Evolutionary conservation across 78 protist species (phyloP), one percentile per base, ranked within the genome.

Genomic region (Chrysochromulina parva): DNA sequence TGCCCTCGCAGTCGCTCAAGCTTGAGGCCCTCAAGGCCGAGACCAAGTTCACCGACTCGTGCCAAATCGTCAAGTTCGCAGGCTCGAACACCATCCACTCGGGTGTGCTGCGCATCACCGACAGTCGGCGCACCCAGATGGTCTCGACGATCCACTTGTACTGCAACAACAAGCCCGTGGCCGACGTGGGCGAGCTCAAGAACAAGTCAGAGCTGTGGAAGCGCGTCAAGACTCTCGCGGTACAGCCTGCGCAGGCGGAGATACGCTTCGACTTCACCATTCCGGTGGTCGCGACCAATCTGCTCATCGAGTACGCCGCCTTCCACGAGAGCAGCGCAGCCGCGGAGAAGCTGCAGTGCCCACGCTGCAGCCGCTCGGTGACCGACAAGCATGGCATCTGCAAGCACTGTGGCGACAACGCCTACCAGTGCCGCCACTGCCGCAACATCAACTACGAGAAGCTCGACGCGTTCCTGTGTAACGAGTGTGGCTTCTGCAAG

Each of bases 391-490:
- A 95, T 74, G 98, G 98, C 78, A 62, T 94, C 69, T 97, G 99
- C 85, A n/a, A 87, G 66, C 87, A 96, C 93, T 97, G 99, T 86
- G 96, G 95, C 88, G 99, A 97, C 92, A 97, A 97, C 90, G 99
- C 98, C 22, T 94, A 89, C 94, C 99, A 97, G 59, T 97, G 99
- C 91, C 95, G 97, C 54, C 97, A 96, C 73, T 97, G 99, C 80
- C 95, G 99, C 60, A 97, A 96, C 94, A 97, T 97, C 93, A 96
- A 97, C 94, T 97, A 97, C 82, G 99, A 97, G 65, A 57, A 97
- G 80, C 96, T 93, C 50, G 96, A 95, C 48, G 98, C 95, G 13
- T 97, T 96, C 94, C 92, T 97, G 50, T 97, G 99, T 90, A 95
- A 95, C 90, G 98, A 97, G 92, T 97, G 99, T 88, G 99, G 99